These are phyloP conservation scores for Zoysia pacifica DNA, from an alignment of 176 grass and related monocot genomes.

Conservation along the genomic window DNA sequence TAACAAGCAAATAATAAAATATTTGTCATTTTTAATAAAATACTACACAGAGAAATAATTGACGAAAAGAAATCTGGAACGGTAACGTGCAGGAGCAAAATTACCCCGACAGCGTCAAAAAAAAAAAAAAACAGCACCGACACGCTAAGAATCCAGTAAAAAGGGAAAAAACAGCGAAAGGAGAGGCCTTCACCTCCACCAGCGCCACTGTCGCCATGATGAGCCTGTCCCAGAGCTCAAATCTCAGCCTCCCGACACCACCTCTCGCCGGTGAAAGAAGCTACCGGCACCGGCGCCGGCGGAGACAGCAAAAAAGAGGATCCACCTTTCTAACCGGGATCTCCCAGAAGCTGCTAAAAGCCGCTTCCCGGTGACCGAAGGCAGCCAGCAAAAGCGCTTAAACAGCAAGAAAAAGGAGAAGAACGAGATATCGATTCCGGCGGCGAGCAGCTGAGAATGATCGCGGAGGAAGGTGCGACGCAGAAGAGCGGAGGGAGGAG, in stretches of 20 bases:
- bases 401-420: background rate
- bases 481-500: background rate
- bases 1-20: background rate
- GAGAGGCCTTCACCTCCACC: constrained; percentile 36
- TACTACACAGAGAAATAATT: background rate
- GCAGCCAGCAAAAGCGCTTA: background rate
- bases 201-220: constrained; percentile 35
- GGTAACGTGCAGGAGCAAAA: background rate
- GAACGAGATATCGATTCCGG: constrained; percentile 8
- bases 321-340: background rate
- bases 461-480: too few species aligned
- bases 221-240: background rate
- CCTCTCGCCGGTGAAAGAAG: background rate
- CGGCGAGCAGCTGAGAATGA: background rate
- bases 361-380: background rate
- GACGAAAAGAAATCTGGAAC: background rate
- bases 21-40: background rate
- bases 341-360: background rate
- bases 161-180: background rate
- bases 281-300: background rate
- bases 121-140: background rate
- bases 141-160: background rate
- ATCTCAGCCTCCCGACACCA: constrained; percentile 13
- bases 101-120: background rate
- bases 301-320: background rate